These are phyloP conservation scores for Keqinozyma sinolaborantium DNA, from an alignment of 1,139 yeast species.

Conservation along the genomic window DNA sequence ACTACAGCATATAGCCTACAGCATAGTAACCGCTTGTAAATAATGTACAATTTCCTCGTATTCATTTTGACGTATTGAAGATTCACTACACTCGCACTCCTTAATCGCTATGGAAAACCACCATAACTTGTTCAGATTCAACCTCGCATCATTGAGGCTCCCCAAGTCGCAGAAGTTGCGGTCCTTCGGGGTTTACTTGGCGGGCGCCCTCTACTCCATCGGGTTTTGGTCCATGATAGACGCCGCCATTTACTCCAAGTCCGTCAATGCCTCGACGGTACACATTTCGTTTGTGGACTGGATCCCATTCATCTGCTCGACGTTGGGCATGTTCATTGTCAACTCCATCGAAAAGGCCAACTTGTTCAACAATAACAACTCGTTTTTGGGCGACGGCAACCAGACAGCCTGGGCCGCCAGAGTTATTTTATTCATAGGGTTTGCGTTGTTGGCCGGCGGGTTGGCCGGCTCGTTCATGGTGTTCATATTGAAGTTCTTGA, in stretches of 20 bases:
- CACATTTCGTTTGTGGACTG: constrained; percentile 92
- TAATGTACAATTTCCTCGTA: not conserved
- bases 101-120: constrained; percentile 29
- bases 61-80: too few relatives aligned
- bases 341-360: constrained; percentile 87
- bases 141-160: constrained; percentile 43
- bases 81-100: not conserved
- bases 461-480: constrained; percentile 90
- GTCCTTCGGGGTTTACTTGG: constrained; percentile 67
- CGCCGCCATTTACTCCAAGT: constrained; percentile 80
- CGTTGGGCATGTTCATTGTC: constrained; percentile 87
- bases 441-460: constrained; percentile 91
- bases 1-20: not conserved
- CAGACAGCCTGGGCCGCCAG: constrained; percentile 92
- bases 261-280: constrained; percentile 78
- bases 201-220: constrained; percentile 77
- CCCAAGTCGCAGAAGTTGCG: constrained; percentile 72
- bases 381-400: constrained; percentile 45
- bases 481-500: constrained; percentile 74
- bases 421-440: constrained; percentile 84
- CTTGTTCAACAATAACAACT: constrained; percentile 51
- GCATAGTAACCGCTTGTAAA: not conserved
- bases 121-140: constrained; percentile 47
- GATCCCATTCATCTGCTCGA: constrained; percentile 88
- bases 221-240: constrained; percentile 92